phyloP scores from a whole-genome alignment of 495 filamentous ascomycete genomes.

The Penicillium desertorum region DNA sequence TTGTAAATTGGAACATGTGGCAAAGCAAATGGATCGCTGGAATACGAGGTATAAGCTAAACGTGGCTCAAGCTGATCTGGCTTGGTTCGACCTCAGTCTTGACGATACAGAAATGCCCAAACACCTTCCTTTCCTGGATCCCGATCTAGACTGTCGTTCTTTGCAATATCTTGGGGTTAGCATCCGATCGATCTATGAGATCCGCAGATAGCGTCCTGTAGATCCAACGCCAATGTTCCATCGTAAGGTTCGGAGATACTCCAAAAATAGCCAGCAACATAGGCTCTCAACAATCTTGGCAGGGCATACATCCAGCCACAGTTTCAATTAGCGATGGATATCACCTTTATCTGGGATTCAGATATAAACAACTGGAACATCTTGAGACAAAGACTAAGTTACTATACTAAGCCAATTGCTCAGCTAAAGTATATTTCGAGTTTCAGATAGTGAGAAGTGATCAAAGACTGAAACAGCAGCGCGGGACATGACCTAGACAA shows the following conservation, averaged over 20 bases:
- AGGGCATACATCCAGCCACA: constrained; percentile 2
- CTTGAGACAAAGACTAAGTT: neutral
- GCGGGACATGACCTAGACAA: constrained; percentile 5
- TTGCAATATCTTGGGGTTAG: constrained; percentile 8
- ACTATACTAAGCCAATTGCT: neutral
- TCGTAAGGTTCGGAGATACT: neutral
- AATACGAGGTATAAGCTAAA: constrained; percentile 5
- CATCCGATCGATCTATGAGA: constrained; percentile 12
- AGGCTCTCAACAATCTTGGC: constrained; percentile 5
- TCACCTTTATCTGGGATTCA: neutral
- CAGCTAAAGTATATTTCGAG: neutral
- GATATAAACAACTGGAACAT: constrained; percentile 6
- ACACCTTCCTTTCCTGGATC: constrained; percentile 7
- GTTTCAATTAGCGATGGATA: neutral
- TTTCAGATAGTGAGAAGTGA: neutral
- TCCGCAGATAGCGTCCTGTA: constrained; percentile 8
- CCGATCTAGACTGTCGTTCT: neutral
- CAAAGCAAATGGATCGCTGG: neutral
- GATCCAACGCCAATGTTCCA: neutral
- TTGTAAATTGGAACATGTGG: constrained; percentile 7
- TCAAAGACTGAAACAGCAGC: constrained; percentile 5
- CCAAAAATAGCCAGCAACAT: constrained; percentile 10
- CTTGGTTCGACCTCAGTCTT: neutral
- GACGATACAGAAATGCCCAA: neutral
- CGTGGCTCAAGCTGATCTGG: neutral